Evolutionary conservation across 2,329 filamentous ascomycete species (phyloP), one percentile per base, ranked within the genome.

Genomic region (Epichloe hybrida): DNA sequence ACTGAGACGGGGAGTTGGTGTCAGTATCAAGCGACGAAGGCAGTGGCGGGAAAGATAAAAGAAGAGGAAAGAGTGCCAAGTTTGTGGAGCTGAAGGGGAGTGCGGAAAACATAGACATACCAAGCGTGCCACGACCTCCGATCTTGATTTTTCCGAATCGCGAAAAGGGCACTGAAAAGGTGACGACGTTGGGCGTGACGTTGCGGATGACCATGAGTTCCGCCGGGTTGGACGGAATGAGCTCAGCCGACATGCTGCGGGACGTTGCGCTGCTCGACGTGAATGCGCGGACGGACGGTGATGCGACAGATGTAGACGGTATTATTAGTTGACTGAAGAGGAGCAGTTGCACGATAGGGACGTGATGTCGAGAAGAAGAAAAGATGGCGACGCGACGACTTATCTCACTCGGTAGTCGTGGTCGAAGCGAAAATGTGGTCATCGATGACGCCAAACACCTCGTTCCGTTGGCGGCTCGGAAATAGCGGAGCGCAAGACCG

Each of bases 151-250:
- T 73, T 48, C 89, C 89, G 61, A 87, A 86, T 45, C 93, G 86
- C 48, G 79, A 68, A 69, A 98, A 98, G 7, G 93, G 93, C 2
- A 89, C 77, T 9, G 86, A 90, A 59, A 89, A 76, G 12, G 85
- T 94, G 41, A 80, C 81, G 55, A 95, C 77, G 57, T 84, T 83
- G 13, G 87, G 85, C 2, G 86, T 87, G 59, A 97, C 70, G 59
- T 89, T 78, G 56, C 91, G 86, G 61, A 95, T 91, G 54, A 95
- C 88, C 84, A 95, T 94, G 56, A 93, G 83, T 61, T 87, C 80
- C 17, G 81, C 77, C 12, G 90, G 89, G 59, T 91, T 83, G 15
- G 70, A 60, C 4, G 84, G 84, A 51, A 86, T 76, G 50, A 88
- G 76, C 60, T 81, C 77, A 7, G 73, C 71, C 50, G 79, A 78